These are phyloP conservation scores for Podospora bellae-mahoneyi DNA, from an alignment of 495 filamentous ascomycete genomes.

Conservation along the genomic window DNA sequence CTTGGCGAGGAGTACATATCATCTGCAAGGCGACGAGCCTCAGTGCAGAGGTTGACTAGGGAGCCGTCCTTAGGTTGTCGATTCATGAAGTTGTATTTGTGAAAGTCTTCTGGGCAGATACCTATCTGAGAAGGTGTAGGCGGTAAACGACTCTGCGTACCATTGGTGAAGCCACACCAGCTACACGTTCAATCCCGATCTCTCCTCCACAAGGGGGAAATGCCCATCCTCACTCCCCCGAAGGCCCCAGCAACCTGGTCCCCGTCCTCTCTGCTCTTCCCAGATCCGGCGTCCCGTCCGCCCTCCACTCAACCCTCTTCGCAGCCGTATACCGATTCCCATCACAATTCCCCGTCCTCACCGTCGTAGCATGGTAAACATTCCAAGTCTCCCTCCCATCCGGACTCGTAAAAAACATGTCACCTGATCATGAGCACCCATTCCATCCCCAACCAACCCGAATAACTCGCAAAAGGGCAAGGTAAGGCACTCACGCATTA, in stretches of 20 bases:
- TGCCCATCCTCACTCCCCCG: conserved; percentile 10
- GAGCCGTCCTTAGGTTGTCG: too few species aligned
- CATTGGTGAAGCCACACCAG: too few species aligned
- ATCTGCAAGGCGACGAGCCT: too few species aligned
- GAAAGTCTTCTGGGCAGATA: too few species aligned
- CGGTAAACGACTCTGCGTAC: too few species aligned
- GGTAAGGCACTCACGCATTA: conserved; percentile 6
- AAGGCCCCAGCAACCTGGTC: conserved; percentile 25
- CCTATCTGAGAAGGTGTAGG: too few species aligned
- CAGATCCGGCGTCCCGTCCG: conserved; percentile 45
- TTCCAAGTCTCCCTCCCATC: conserved; percentile 51
- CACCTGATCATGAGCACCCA: neutral
- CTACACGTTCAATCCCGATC: neutral
- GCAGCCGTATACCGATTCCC: conserved; percentile 48
- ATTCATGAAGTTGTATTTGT: too few species aligned
- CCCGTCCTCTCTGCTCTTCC: conserved; percentile 34
- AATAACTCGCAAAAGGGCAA: too few species aligned
- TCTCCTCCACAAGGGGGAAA: too few species aligned
- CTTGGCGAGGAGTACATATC: too few species aligned
- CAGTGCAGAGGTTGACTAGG: too few species aligned
- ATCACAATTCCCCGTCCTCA: conserved; percentile 43
- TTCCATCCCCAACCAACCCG: too few species aligned
- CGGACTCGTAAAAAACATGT: conserved; percentile 48
- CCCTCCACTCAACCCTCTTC: conserved; percentile 39
- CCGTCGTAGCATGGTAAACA: conserved; percentile 49